A percentile compares a stretch with the other conserved stretches of the same genome.
Conservation (phyloP, 2,329 filamentous ascomycete genomes). For the Incumbomyces lentus region DNA sequence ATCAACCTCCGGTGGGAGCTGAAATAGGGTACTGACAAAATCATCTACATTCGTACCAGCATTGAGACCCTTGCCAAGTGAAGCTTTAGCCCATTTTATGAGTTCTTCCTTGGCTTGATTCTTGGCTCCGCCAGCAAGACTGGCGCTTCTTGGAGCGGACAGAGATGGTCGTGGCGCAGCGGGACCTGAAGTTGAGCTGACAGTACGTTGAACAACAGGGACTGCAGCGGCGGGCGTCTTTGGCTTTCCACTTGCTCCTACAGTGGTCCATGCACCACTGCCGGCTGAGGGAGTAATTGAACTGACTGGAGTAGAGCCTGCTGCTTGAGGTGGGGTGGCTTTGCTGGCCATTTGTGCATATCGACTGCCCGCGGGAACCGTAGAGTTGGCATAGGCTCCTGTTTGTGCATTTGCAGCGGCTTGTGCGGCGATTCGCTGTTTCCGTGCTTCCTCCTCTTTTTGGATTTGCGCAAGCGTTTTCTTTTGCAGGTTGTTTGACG, state of each 20-base stretch:
- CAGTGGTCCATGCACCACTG: conserved; percentile 76
- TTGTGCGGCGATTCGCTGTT: conserved; percentile 57
- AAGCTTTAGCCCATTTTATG: conserved; percentile 77
- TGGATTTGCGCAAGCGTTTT: conserved; percentile 95
- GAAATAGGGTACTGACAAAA: conserved; percentile 66
- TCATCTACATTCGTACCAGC: conserved; percentile 61
- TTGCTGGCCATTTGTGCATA: conserved; percentile 93
- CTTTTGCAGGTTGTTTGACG: conserved; percentile 44
- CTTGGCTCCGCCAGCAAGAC: conserved; percentile 26
- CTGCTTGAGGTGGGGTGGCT: conserved; percentile 36
- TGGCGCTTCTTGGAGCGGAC: conserved; percentile 36
- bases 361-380: conserved; percentile 58
- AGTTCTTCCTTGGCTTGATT: conserved; percentile 78
- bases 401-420: conserved; percentile 34
- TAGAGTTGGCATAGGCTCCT: conserved; percentile 32
- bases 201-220: conserved; percentile 38
- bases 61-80: conserved; percentile 65
- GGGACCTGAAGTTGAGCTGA: conserved; percentile 31
- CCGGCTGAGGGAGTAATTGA: conserved; percentile 31
- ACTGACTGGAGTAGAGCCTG: conserved; percentile 7
- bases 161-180: conserved; percentile 44
- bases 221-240: conserved; percentile 58
- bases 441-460: conserved; percentile 84
- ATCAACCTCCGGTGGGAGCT: conserved; percentile 64
- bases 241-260: conserved; percentile 84